phyloP scores from a whole-genome alignment of 345 rosid species.

The Gossypium australe region DNA sequence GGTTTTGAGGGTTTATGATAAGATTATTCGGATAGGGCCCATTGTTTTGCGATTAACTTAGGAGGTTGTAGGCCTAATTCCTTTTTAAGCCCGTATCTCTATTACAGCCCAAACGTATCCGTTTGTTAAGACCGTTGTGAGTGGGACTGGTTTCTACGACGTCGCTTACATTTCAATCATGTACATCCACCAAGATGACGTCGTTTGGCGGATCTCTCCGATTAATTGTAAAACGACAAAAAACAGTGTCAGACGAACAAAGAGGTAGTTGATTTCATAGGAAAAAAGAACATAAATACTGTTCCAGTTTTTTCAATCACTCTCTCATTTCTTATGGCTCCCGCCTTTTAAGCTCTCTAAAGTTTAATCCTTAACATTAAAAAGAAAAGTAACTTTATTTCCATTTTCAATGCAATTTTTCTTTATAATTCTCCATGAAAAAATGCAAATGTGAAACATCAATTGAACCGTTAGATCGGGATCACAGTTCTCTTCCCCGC shows the following conservation, averaged over 20 bases:
- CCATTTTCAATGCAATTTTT: background rate
- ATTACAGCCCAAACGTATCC: no score
- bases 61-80: background rate
- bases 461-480: slow-evolving; percentile 24
- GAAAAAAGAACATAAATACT: background rate
- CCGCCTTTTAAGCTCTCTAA: background rate
- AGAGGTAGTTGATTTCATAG: background rate
- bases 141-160: background rate
- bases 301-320: background rate
- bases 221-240: background rate
- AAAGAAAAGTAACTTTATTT: background rate
- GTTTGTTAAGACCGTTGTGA: background rate
- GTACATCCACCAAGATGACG: background rate
- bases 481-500: slow-evolving; percentile 10
- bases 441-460: background rate
- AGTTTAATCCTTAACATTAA: background rate
- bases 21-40: background rate
- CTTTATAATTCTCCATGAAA: background rate
- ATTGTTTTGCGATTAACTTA: background rate
- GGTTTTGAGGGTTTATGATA: slow-evolving; percentile 15
- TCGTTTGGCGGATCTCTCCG: background rate
- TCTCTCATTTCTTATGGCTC: background rate
- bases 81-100: background rate
- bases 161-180: background rate
- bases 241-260: background rate